Evolutionary conservation across 2,329 filamentous ascomycete genomes (phyloP), one percentile per base, ranked within the genome.

Genomic region (Exophiala sideris): DNA sequence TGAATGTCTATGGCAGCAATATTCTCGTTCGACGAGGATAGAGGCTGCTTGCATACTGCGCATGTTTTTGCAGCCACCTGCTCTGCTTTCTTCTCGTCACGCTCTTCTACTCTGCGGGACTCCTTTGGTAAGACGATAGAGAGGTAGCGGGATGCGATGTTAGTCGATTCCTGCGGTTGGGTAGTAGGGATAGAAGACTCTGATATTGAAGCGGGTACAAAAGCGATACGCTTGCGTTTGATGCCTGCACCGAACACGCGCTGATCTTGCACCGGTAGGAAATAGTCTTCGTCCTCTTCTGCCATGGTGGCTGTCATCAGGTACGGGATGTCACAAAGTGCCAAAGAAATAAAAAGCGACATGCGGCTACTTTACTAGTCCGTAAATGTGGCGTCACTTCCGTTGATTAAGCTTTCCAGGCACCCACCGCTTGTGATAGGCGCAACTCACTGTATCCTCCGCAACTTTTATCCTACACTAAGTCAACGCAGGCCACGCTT

Each of bases 221-320:
- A 87, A 5, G 76, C 73, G 40, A 87, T 78, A 48, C 72, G 75
- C 70, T 81, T 84, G 61, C 81, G 76, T 65, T 81, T 82, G 48
- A 86, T 77, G n/a, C 83, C 82, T 10, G 82, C 79, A 40, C 81
- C 80, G 59, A 85, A 86, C 52, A 80, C 77, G 10, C 78, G 76
- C 62, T 84, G 82, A 55, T 83, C 76, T 58, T 78, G 74, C 3
- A 83, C 72, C 0, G 83, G 82, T 2, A 80, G 71, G 14, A 78
- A 79, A 56, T 84, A 85, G 40, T 77, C 76, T 40, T 84, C 77
- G 34, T 82, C 79, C 18, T 81, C 78, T 65, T 69, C 60, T 12
- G 50, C 60, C 32, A 36, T 48, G 11, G 16, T 48, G 21, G 10
- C 16, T 14, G n/a, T 45, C 18, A 24, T 2, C 42, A 29, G 24